These are phyloP conservation scores for Geoglossum glabrum DNA, from an alignment of 495 filamentous ascomycete genomes.

Conservation along the genomic window DNA sequence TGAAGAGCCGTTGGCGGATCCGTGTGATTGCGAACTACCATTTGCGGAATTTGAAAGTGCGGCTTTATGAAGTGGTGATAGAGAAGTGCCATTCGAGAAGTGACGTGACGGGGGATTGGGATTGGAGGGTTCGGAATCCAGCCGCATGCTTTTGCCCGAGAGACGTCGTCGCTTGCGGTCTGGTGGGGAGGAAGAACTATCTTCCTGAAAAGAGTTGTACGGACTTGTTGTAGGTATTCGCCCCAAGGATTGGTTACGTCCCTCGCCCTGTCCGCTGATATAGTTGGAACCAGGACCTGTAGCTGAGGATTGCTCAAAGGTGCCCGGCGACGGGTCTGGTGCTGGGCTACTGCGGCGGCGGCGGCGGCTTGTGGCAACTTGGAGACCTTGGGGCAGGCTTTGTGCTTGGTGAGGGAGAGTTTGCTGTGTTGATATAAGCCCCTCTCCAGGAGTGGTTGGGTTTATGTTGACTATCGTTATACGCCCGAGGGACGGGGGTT, in stretches of 20 bases:
- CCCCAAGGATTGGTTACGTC: background rate
- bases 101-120: conserved; percentile 28
- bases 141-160: conserved; percentile 36
- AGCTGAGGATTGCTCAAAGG: background rate
- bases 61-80: conserved; percentile 22
- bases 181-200: conserved; percentile 14
- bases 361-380: background rate
- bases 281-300: background rate
- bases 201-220: background rate
- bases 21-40: background rate
- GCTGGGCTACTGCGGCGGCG: background rate
- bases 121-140: conserved; percentile 27
- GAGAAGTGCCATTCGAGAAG: conserved; percentile 25
- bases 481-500: background rate
- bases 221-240: background rate
- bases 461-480: conserved; percentile 3
- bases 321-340: background rate
- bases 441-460: conserved; percentile 1
- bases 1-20: conserved; percentile 29
- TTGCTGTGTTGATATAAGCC: background rate
- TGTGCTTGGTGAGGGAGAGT: background rate
- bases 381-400: background rate
- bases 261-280: background rate
- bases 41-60: conserved; percentile 16
- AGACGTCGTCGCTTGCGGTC: conserved; percentile 40